Conservation (phyloP, 176 grass and related monocot species). For the Aegilops longissima region DNA sequence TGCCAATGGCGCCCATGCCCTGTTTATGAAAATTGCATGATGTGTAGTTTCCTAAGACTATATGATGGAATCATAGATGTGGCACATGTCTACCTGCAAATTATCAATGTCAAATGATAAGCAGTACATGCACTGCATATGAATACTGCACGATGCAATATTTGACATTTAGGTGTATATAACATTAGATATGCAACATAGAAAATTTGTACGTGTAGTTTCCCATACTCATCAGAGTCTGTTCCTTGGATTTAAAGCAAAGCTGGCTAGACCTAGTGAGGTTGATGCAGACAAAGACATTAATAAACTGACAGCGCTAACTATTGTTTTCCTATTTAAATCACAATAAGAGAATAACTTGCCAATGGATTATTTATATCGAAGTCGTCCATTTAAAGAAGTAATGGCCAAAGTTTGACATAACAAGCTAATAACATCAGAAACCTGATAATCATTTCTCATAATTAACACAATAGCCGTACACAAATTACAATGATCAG, state of each 20-base stretch:
- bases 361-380: neutral
- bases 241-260: conserved; percentile 2
- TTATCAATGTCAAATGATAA: conserved; percentile 9
- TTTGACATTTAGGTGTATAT: conserved; percentile 11
- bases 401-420: neutral
- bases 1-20: neutral
- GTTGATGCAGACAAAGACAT: neutral
- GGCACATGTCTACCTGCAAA: neutral
- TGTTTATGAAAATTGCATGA: neutral
- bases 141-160: neutral
- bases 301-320: conserved; percentile 7
- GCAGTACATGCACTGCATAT: neutral
- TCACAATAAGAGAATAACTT: conserved; percentile 16
- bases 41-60: neutral
- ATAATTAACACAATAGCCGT: neutral
- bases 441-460: neutral
- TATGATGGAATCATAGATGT: neutral
- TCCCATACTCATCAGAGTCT: conserved; percentile 6
- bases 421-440: conserved; percentile 4
- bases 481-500: conserved; percentile 7
- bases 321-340: neutral
- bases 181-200: neutral
- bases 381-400: neutral
- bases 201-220: conserved; percentile 3
- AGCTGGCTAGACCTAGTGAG: neutral